Conservation (phyloP, 805 yeast species). For the Kluyveromyces wickerhamii region DNA sequence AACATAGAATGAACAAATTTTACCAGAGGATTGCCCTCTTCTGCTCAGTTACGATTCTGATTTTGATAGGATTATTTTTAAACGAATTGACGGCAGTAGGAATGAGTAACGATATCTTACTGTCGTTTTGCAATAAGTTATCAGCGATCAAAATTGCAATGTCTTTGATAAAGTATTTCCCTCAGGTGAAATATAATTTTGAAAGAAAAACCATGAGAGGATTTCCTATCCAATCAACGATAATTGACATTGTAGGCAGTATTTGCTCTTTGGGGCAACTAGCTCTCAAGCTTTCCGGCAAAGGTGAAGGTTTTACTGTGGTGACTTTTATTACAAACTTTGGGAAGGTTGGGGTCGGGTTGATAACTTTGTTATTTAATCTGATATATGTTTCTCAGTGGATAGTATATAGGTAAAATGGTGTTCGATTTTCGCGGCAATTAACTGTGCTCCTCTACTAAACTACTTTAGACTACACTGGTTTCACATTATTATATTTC, state of each 20-base stretch:
- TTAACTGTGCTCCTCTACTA: no score
- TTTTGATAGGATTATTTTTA: constrained; percentile 13
- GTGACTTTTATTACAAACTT: constrained; percentile 28
- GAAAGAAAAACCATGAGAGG: constrained; percentile 76
- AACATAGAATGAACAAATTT: constrained; percentile 18
- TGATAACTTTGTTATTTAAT: constrained; percentile 34
- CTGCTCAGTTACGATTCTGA: constrained; percentile 12
- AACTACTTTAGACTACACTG: no score
- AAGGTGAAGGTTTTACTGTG: constrained; percentile 17
- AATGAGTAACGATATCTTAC: constrained; percentile 19
- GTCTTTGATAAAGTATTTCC: constrained; percentile 51
- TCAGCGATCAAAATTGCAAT: constrained; percentile 36
- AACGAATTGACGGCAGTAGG: constrained; percentile 8
- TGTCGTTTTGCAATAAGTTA: constrained; percentile 21
- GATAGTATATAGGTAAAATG: constrained; percentile 19
- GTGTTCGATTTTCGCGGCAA: no score
- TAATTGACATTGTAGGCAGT: constrained; percentile 34
- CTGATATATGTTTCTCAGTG: constrained; percentile 34
- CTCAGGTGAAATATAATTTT: constrained; percentile 80
- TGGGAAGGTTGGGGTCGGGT: constrained; percentile 34
- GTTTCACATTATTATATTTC: no score
- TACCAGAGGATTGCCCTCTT: constrained; percentile 16
- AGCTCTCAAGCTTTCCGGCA: constrained; percentile 15
- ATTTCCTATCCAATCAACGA: constrained; percentile 56
- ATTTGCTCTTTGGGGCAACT: constrained; percentile 25